These are phyloP conservation scores for Tarenaya hassleriana DNA, from an alignment of 345 rosid species.

Conservation along the genomic window DNA sequence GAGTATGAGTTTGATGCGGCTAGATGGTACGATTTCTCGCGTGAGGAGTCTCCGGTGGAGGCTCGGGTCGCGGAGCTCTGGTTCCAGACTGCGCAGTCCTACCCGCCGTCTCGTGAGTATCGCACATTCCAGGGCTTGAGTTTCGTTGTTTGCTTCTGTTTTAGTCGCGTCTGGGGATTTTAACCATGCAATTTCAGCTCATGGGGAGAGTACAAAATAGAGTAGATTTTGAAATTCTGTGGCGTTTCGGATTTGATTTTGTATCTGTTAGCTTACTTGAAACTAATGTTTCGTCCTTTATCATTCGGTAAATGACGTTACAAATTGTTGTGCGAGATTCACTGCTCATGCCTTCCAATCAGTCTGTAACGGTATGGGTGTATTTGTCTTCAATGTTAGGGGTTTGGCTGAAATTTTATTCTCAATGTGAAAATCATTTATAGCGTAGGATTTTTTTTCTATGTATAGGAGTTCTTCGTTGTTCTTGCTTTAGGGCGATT, in stretches of 20 bases:
- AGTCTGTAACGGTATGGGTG: too few relatives aligned
- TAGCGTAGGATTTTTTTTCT: neutral
- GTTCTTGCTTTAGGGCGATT: neutral
- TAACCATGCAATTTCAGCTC: too few relatives aligned
- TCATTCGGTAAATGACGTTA: too few relatives aligned
- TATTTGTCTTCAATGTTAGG: too few relatives aligned
- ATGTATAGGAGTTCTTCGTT: neutral
- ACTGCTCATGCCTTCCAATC: too few relatives aligned
- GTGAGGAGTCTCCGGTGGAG: slow-evolving; percentile 54
- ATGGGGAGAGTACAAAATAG: too few relatives aligned
- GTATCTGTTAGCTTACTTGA: too few relatives aligned
- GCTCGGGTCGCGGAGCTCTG: slow-evolving; percentile 61
- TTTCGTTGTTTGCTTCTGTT: neutral
- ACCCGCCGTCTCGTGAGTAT: slow-evolving; percentile 88
- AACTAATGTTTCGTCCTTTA: too few relatives aligned
- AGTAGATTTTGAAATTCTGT: too few relatives aligned
- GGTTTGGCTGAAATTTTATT: too few relatives aligned
- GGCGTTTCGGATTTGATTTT: too few relatives aligned
- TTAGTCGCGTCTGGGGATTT: neutral
- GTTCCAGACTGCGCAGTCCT: slow-evolving; percentile 65
- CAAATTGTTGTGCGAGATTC: too few relatives aligned
- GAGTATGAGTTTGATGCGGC: slow-evolving; percentile 93
- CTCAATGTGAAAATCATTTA: neutral
- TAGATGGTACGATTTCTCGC: slow-evolving; percentile 65
- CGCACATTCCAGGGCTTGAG: neutral